Evolutionary conservation across 169 alveolate genomes (phyloP).

Genomic region (Eimeria mitis): DNA sequence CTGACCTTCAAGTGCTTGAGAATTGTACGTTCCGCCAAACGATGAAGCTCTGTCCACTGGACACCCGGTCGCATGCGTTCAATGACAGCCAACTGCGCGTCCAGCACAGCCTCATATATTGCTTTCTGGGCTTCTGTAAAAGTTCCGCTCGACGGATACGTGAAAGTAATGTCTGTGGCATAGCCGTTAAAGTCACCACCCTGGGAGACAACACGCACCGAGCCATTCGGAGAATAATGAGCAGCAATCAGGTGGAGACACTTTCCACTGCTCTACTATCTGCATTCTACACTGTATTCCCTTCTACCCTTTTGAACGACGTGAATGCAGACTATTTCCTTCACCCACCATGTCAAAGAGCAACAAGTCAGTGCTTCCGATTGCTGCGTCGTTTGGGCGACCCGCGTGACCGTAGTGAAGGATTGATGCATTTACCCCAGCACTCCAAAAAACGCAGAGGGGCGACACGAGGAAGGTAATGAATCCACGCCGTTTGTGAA

Average conservation of each 20-base stretch:
- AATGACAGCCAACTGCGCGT: constrained; percentile 89
- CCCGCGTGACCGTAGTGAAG: constrained; percentile 84
- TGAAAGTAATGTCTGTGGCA: constrained; percentile 92
- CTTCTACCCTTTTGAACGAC: neutral
- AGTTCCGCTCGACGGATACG: constrained; percentile 92
- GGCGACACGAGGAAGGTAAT: neutral
- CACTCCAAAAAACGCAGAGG: constrained; percentile 13
- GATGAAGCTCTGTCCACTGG: constrained; percentile 92
- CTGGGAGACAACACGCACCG: constrained; percentile 54
- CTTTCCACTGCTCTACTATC: neutral
- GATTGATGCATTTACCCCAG: constrained; percentile 75
- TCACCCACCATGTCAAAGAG: constrained; percentile 74
- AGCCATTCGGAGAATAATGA: neutral
- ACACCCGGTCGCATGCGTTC: constrained; percentile 90
- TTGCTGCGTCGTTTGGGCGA: constrained; percentile 75
- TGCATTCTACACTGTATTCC: neutral
- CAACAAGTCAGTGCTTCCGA: constrained; percentile 57
- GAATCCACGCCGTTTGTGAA: neutral
- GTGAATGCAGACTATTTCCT: neutral
- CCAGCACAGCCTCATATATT: constrained; percentile 89
- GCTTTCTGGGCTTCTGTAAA: constrained; percentile 89
- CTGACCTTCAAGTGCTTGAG: constrained; percentile 85
- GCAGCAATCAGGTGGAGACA: neutral
- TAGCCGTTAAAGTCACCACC: constrained; percentile 91
- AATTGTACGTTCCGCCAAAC: constrained; percentile 89